Conservation (phyloP, 2,329 filamentous ascomycete genomes). For the Cladobotryum mycophilum region DNA sequence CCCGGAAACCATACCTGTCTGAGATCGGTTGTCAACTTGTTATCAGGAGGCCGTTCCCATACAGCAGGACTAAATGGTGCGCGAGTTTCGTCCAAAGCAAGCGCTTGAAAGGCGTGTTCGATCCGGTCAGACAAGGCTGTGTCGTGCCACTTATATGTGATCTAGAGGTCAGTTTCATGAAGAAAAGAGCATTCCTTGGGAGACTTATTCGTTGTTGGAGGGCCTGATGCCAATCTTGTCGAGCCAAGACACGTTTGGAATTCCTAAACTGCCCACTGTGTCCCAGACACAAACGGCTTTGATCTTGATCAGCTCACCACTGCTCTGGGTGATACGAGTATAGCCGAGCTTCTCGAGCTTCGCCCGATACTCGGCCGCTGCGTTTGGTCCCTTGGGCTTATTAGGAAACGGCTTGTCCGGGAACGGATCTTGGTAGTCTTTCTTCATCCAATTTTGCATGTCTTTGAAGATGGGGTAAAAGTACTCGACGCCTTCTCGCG, state of each 20-base stretch:
- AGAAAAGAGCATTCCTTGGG: conserved; percentile 1
- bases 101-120: conserved; percentile 53
- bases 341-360: conserved; percentile 37
- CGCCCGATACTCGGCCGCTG: conserved; percentile 37
- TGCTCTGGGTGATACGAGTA: conserved; percentile 37
- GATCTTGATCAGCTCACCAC: conserved; percentile 38
- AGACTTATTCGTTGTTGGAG: conserved; percentile 41
- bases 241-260: conserved; percentile 41
- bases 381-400: conserved; percentile 41
- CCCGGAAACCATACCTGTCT: conserved; percentile 63
- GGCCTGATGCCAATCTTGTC: conserved; percentile 41
- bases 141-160: conserved; percentile 47
- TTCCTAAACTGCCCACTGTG: conserved; percentile 37
- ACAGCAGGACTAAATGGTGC: conserved; percentile 49
- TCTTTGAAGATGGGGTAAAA: conserved; percentile 53
- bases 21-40: conserved; percentile 36
- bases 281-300: conserved; percentile 43
- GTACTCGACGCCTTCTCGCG: conserved; percentile 45
- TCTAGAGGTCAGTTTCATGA: conserved; percentile 23
- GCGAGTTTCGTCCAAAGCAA: conserved; percentile 52
- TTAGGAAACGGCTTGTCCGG: conserved; percentile 40
- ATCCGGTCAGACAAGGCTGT: conserved; percentile 46
- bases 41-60: conserved; percentile 41
- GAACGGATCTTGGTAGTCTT: conserved; percentile 40
- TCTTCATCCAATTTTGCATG: conserved; percentile 47